phyloP scores from a whole-genome alignment of 192 early-diverging fungal genomes.

The Lunasporangiospora selenospora region DNA sequence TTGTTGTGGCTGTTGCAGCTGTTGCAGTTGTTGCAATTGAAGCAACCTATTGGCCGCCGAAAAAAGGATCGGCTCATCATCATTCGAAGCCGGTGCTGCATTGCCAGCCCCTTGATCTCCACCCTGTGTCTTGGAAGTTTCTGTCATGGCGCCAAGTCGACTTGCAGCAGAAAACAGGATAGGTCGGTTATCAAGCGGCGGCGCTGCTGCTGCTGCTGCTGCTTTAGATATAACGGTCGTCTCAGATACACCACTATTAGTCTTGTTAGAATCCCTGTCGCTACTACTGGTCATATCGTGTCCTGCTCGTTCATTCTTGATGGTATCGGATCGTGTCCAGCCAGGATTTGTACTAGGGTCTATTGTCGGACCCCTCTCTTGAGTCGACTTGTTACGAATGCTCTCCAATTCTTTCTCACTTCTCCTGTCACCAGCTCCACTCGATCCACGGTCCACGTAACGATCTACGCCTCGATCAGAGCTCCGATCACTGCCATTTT shows the following conservation, averaged over 20 bases:
- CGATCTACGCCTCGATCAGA: conserved; percentile 4
- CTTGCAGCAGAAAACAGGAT: too few species aligned
- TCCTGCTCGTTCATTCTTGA: too few species aligned
- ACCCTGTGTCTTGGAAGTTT: background rate
- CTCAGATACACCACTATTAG: background rate
- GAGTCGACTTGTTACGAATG: too few species aligned
- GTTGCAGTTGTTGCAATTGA: background rate
- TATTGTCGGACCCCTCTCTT: too few species aligned
- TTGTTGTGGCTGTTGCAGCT: background rate
- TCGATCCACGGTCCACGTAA: too few species aligned
- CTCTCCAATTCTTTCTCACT: background rate
- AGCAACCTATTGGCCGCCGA: conserved; percentile 12
- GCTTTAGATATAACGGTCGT: background rate
- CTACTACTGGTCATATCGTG: background rate
- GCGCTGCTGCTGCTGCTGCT: background rate
- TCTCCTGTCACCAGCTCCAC: background rate
- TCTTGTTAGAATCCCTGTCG: background rate
- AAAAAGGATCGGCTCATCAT: conserved; percentile 25
- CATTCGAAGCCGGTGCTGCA: background rate
- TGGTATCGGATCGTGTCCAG: too few species aligned
- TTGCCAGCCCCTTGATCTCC: too few species aligned
- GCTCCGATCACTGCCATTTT: background rate
- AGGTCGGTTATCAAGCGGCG: too few species aligned
- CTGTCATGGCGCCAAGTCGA: too few species aligned
- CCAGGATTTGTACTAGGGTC: too few species aligned